Conservation (phyloP, 2,329 filamentous ascomycete genomes). For the Lachnellula cervina region DNA sequence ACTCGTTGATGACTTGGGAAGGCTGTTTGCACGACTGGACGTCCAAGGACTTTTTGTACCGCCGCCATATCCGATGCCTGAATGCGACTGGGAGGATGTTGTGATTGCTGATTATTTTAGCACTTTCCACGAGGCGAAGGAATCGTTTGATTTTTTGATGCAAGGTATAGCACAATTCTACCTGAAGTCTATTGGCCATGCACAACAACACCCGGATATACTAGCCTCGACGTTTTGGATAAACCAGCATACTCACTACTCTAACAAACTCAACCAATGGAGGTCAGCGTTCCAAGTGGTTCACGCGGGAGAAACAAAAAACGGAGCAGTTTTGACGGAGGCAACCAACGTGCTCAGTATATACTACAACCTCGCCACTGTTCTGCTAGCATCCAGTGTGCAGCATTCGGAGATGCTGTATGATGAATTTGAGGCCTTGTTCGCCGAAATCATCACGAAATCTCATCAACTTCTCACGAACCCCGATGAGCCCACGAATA, state of each 20-base stretch:
- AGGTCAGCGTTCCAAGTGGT: conserved; percentile 26
- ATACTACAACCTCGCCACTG: conserved; percentile 30
- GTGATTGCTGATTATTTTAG: conserved; percentile 26
- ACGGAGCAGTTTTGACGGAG: conserved; percentile 22
- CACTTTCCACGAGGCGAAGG: conserved; percentile 26
- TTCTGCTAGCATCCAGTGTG: conserved; percentile 27
- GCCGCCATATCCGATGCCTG: conserved; percentile 29
- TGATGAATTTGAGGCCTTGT: conserved; percentile 27
- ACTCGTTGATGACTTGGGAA: conserved; percentile 29
- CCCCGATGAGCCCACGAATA: conserved; percentile 28
- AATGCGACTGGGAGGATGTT: conserved; percentile 28
- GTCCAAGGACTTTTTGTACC: conserved; percentile 30
- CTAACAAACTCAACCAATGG: conserved; percentile 28
- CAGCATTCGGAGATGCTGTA: conserved; percentile 29
- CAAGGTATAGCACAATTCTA: conserved; percentile 31
- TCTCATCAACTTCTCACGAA: conserved; percentile 25
- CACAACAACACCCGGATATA: conserved; percentile 25
- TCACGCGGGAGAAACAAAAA: conserved; percentile 22
- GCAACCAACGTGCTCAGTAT: conserved; percentile 28
- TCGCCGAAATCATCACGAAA: conserved; percentile 28
- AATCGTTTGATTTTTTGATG: conserved; percentile 30
- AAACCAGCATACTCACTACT: conserved; percentile 27
- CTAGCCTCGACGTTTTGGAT: conserved; percentile 24
- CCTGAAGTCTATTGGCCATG: conserved; percentile 26
- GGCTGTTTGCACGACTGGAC: conserved; percentile 30